phyloP scores from a whole-genome alignment of 2,329 filamentous ascomycete genomes.

The Diaporthe sp. region DNA sequence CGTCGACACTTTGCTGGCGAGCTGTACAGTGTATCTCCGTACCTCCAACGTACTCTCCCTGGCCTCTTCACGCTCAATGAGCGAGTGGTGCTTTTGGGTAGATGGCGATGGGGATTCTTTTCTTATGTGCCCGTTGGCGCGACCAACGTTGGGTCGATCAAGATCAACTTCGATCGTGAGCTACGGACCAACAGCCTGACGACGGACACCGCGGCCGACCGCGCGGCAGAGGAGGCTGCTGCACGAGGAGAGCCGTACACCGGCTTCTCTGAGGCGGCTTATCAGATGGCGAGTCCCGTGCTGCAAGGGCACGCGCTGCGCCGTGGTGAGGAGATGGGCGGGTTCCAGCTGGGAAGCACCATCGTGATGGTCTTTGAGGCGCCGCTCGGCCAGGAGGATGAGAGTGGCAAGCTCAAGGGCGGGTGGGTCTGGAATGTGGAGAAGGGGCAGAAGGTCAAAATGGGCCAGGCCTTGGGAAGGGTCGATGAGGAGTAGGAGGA shows the following conservation, averaged over 20 bases:
- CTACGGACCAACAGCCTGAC: conserved; percentile 91
- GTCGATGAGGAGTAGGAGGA: conserved; percentile 62
- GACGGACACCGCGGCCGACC: conserved; percentile 92
- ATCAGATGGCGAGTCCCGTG: conserved; percentile 81
- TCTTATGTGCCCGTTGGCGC: conserved; percentile 95
- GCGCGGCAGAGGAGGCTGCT: conserved; percentile 84
- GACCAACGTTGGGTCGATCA: conserved; percentile 97
- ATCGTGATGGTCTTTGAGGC: conserved; percentile 98
- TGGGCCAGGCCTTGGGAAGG: conserved; percentile 87
- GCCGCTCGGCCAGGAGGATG: conserved; percentile 74
- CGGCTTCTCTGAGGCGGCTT: conserved; percentile 95
- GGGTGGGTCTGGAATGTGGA: conserved; percentile 91
- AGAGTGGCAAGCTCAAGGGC: conserved; percentile 63
- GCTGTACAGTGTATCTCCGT: conserved; percentile 94
- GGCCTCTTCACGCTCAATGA: conserved; percentile 98
- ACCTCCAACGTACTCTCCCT: conserved; percentile 91
- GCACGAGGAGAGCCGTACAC: conserved; percentile 83
- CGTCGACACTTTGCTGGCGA: conserved; percentile 98
- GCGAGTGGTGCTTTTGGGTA: conserved; percentile 90
- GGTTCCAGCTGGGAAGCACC: conserved; percentile 95
- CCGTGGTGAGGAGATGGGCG: conserved; percentile 96
- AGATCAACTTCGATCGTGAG: conserved; percentile 96
- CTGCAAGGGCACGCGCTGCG: conserved; percentile 87
- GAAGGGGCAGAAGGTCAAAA: conserved; percentile 88
- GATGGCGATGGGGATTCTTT: conserved; percentile 99